These are phyloP conservation scores for Barbarea vulgaris DNA, from an alignment of 345 rosid genomes.

Conservation along the genomic window DNA sequence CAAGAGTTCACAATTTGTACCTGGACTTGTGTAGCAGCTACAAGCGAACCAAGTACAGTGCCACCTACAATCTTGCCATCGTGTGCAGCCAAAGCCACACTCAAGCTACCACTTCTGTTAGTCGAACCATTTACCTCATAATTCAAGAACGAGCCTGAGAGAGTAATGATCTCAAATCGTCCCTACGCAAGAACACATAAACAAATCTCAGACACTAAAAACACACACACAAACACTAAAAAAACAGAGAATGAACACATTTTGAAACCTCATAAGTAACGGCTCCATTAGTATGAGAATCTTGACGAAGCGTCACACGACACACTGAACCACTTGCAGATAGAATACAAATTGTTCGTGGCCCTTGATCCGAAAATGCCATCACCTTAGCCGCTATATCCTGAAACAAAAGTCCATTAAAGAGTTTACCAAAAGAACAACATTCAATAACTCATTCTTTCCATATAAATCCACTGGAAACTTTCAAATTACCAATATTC, in stretches of 20 bases:
- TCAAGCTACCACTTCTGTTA: conserved; percentile 57
- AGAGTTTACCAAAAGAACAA: not conserved
- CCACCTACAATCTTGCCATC: conserved; percentile 87
- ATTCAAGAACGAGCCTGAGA: conserved; percentile 70
- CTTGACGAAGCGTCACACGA: conserved; percentile 70
- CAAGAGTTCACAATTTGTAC: conserved; percentile 39
- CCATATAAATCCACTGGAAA: not conserved
- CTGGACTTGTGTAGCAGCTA: conserved; percentile 88
- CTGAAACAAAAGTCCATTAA: conserved; percentile 45
- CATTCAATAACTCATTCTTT: not conserved
- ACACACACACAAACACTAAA: not conserved
- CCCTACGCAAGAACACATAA: conserved; percentile 53
- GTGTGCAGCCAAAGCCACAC: conserved; percentile 72
- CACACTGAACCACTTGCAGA: conserved; percentile 87
- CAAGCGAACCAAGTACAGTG: conserved; percentile 67
- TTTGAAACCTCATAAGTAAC: conserved; percentile 71
- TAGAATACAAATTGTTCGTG: conserved; percentile 77
- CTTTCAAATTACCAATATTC: not conserved
- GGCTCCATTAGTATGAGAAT: conserved; percentile 56
- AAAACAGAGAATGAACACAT: not conserved
- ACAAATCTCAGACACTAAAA: conserved; percentile 21
- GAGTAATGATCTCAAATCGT: conserved; percentile 74
- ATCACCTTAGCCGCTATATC: conserved; percentile 72
- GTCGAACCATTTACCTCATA: conserved; percentile 55
- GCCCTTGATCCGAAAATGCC: conserved; percentile 81